A percentile compares a stretch with the other conserved stretches of the same genome.
These are phyloP conservation scores for Ashbya aceris DNA, from an alignment of 1,139 yeast genomes.

Conservation along the genomic window DNA sequence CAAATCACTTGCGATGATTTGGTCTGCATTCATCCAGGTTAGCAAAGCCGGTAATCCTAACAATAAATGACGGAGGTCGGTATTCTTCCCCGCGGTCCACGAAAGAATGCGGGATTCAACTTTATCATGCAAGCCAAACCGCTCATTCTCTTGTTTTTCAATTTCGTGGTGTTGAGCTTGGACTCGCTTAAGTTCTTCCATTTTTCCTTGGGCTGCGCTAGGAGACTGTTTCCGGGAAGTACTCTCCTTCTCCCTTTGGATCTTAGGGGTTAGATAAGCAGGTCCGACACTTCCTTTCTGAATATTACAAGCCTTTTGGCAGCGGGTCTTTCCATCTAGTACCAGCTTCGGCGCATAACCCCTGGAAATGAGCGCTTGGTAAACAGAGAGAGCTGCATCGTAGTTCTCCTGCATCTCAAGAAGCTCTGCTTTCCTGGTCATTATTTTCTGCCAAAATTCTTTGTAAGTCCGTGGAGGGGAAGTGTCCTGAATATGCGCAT, in stretches of 20 bases:
- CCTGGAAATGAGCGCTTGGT: constrained; percentile 52
- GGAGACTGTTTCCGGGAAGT: constrained; percentile 14
- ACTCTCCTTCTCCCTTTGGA: constrained; percentile 11
- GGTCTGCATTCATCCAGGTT: constrained; percentile 58
- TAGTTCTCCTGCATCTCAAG: constrained; percentile 69
- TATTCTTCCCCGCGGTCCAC: constrained; percentile 74
- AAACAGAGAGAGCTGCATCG: constrained; percentile 50
- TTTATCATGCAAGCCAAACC: constrained; percentile 48
- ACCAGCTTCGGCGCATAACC: constrained; percentile 58
- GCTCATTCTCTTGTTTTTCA: constrained; percentile 47
- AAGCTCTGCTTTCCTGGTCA: constrained; percentile 70
- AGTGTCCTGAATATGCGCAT: constrained; percentile 29
- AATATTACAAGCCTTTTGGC: constrained; percentile 44
- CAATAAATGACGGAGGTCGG: constrained; percentile 65
- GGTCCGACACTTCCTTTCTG: constrained; percentile 10
- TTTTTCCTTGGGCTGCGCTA: constrained; percentile 4
- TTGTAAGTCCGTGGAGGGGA: constrained; percentile 51
- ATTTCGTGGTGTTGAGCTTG: constrained; percentile 25
- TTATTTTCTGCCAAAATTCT: constrained; percentile 66
- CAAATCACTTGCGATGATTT: constrained; percentile 59
- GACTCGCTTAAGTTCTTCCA: constrained; percentile 6
- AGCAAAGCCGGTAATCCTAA: constrained; percentile 56
- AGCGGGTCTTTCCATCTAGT: constrained; percentile 78
- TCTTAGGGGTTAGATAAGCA: constrained; percentile 22
- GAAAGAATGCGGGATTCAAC: constrained; percentile 44